phyloP scores from a whole-genome alignment of 2,329 filamentous ascomycete species.

The Phyllosticta citribraziliensis region DNA sequence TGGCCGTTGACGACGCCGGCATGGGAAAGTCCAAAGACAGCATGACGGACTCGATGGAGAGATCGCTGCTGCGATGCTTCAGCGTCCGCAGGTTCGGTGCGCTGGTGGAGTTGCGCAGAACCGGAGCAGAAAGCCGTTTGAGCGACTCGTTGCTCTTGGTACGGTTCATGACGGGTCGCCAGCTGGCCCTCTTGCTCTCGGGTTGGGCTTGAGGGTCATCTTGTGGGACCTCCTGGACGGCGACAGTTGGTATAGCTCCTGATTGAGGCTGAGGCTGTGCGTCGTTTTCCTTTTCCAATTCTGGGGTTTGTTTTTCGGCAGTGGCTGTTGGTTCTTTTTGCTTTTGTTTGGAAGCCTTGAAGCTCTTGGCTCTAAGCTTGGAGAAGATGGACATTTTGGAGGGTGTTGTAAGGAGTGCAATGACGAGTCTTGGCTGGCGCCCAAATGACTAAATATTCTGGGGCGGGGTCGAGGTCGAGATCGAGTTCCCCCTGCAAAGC shows the following conservation, averaged over 20 bases:
- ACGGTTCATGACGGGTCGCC: slow-evolving; percentile 10
- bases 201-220: slow-evolving; percentile 9
- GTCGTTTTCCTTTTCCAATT: slow-evolving; percentile 11
- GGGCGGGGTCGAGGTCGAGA: background rate
- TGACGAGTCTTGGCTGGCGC: background rate
- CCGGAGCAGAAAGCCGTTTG: background rate
- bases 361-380: slow-evolving; percentile 19
- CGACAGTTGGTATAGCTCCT: slow-evolving; percentile 20
- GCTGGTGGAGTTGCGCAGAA: background rate
- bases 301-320: background rate
- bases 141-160: slow-evolving; percentile 1
- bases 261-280: slow-evolving; percentile 7
- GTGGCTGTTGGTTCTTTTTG: background rate
- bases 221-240: slow-evolving; percentile 18
- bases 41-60: slow-evolving; percentile 22
- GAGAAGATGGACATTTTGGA: slow-evolving; percentile 23
- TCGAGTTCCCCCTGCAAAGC: background rate
- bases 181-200: slow-evolving; percentile 14
- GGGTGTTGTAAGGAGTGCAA: background rate
- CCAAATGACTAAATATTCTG: background rate
- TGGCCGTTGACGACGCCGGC: background rate
- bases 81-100: slow-evolving; percentile 4
- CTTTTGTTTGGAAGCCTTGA: slow-evolving; percentile 18
- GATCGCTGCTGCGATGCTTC: slow-evolving; percentile 13
- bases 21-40: background rate